A percentile compares a stretch with the other conserved stretches of the same genome.
These are phyloP conservation scores for Suillus brevipes DNA, from an alignment of 768 basidiomycete species.

Conservation along the genomic window DNA sequence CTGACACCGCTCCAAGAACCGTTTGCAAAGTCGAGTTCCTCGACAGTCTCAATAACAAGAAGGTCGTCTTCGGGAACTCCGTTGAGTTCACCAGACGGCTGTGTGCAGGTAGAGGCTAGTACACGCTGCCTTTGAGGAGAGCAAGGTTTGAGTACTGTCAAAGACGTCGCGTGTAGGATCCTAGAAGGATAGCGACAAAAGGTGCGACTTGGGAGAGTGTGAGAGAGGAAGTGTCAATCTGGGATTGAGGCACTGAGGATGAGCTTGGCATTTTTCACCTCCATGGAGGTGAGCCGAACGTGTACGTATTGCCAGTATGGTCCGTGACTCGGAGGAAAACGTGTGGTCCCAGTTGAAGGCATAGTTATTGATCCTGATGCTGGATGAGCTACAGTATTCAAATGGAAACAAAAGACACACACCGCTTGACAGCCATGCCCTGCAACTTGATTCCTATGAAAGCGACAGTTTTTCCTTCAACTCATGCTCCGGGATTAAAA, in stretches of 20 bases:
- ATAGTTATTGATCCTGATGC: slow-evolving; percentile 87
- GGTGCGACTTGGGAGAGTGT: slow-evolving; percentile 44
- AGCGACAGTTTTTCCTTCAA: no score
- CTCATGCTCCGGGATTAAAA: no score
- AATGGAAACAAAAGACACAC: neutral
- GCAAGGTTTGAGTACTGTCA: no score
- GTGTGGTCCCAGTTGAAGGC: slow-evolving; percentile 93
- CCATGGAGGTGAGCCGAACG: slow-evolving; percentile 87
- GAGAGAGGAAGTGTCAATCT: slow-evolving; percentile 70
- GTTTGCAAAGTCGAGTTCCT: slow-evolving; percentile 69
- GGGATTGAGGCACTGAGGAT: slow-evolving; percentile 62
- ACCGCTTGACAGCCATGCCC: slow-evolving; percentile 95
- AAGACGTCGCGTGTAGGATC: no score
- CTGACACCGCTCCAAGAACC: slow-evolving; percentile 73
- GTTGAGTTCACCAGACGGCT: no score
- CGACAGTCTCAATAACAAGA: slow-evolving; percentile 58
- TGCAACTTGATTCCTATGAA: slow-evolving; percentile 96
- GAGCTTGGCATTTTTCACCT: slow-evolving; percentile 87
- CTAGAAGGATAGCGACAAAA: no score
- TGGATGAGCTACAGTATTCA: slow-evolving; percentile 1
- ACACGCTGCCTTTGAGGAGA: no score
- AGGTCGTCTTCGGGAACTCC: slow-evolving; percentile 57
- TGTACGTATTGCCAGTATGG: slow-evolving; percentile 97
- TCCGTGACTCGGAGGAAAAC: slow-evolving; percentile 90
- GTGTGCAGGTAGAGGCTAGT: no score